Conservation (phyloP, 257 asterid species). For the Forsythia suspensa region DNA sequence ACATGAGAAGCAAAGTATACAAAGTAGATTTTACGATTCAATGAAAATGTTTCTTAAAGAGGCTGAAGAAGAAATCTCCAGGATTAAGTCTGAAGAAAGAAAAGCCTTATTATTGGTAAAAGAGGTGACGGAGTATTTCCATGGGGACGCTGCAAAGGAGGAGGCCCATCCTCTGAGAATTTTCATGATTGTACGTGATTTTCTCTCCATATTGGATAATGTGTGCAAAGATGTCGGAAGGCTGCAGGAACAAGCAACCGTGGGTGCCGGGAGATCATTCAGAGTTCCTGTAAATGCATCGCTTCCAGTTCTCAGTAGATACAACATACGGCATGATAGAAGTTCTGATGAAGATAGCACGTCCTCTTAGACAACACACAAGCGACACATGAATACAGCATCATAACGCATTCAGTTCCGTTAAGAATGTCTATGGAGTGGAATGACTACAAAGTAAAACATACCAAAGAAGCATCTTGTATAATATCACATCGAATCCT, state of each 20-base stretch:
- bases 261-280: constrained; percentile 79
- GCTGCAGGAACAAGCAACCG: constrained; percentile 67
- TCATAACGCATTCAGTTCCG: background rate
- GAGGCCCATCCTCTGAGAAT: constrained; percentile 94
- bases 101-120: constrained; percentile 72
- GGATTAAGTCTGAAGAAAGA: constrained; percentile 66
- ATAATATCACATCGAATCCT: background rate
- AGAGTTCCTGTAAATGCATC: constrained; percentile 66
- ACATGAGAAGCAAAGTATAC: constrained; percentile 47
- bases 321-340: constrained; percentile 38
- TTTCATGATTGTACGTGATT: constrained; percentile 89
- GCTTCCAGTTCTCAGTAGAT: constrained; percentile 69
- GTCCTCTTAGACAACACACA: constrained; percentile 18
- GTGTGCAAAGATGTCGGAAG: constrained; percentile 90
- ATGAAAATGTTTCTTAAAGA: constrained; percentile 69
- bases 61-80: constrained; percentile 64
- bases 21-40: constrained; percentile 63
- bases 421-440: background rate
- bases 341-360: constrained; percentile 54
- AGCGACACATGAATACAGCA: background rate
- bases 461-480: constrained; percentile 14
- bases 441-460: background rate
- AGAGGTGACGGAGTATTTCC: constrained; percentile 87
- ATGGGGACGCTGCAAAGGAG: constrained; percentile 92
- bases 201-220: constrained; percentile 69